phyloP scores from a whole-genome alignment of 2,329 filamentous ascomycete genomes.

The Penicillium sp. region DNA sequence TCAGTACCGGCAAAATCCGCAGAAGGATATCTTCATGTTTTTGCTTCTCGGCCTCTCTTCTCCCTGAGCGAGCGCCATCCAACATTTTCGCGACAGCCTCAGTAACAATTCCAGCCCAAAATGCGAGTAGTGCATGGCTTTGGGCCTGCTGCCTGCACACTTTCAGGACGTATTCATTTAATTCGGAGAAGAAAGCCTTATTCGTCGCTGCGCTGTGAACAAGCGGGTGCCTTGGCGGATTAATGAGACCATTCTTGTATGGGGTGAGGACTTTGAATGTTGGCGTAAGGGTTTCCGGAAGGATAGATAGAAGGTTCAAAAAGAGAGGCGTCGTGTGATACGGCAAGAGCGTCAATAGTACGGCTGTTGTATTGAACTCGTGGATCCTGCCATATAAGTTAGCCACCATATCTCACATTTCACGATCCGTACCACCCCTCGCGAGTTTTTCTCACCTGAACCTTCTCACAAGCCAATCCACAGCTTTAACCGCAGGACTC shows the following conservation, averaged over 20 bases:
- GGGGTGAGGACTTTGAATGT: conserved; percentile 83
- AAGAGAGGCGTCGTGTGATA: conserved; percentile 88
- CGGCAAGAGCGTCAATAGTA: conserved; percentile 85
- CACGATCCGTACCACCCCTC: neutral
- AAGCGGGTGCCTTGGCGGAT: conserved; percentile 75
- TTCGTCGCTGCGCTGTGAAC: conserved; percentile 82
- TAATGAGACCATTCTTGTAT: conserved; percentile 74
- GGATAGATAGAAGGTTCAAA: conserved; percentile 78
- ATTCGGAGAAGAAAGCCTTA: conserved; percentile 68
- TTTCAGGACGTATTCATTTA: conserved; percentile 77
- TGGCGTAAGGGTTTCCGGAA: conserved; percentile 69
- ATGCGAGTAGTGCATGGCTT: conserved; percentile 75
- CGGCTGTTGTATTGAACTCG: conserved; percentile 76
- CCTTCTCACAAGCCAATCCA: conserved; percentile 91
- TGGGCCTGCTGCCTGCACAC: conserved; percentile 70
- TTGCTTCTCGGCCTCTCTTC: conserved; percentile 72
- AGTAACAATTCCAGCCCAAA: conserved; percentile 87
- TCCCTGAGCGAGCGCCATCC: conserved; percentile 72
- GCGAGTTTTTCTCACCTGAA: conserved; percentile 64
- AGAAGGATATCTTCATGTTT: conserved; percentile 77
- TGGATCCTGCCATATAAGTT: conserved; percentile 64
- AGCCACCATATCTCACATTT: conserved; percentile 23
- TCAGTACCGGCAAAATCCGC: conserved; percentile 67
- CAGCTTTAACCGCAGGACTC: conserved; percentile 81
- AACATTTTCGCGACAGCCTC: conserved; percentile 83